Evolutionary conservation across 2,329 filamentous ascomycete species (phyloP), one percentile per base, ranked within the genome.

Genomic region (Diaporthe nobilis): DNA sequence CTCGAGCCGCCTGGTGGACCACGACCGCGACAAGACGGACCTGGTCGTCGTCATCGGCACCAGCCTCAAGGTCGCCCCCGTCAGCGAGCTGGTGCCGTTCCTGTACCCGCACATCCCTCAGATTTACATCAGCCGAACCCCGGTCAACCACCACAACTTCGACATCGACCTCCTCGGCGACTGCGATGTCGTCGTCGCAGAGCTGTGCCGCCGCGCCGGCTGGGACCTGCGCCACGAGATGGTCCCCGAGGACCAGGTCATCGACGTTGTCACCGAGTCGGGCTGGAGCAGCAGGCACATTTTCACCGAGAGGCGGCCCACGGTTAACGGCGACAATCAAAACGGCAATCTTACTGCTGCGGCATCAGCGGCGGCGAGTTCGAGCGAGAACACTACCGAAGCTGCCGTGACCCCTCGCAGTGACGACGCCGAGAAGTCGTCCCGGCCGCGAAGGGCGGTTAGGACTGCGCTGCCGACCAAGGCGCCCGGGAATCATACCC

Each of bases 101-200:
- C 84, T 98, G 58, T 94, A 95, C 1, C 86, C 91, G n/a, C 84
- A 94, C 76, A 92, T 98, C 53, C 96, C 96, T 9, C 95, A 98
- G 85, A 94, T 98, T 77, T 98, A 97, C 85, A 95, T 98, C 80
- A 96, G 94, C 25, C 92, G 94, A 79, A 94, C 94, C 86, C 93
- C 95, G 4, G 94, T 98, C 73, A 89, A 88, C 49, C 96, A 98
- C 84, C 94, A 98, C 82, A 95, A 97, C 82, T 98, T 99, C 80
- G 97, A 99, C 84, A 95, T 99, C 79, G 96, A 98, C 82, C 89
- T 99, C 73, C 88, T 98, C n/a, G 97, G 97, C 49, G 95, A 98
- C 82, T 98, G 96, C 84, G 97, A 99, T 82, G 90, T 95, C 55
- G 92, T 98, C 12, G 94, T 98, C 20, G 90, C 93, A 0, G 96